Conservation (phyloP, 129 eudicot species). For the Cynara cardunculus region DNA sequence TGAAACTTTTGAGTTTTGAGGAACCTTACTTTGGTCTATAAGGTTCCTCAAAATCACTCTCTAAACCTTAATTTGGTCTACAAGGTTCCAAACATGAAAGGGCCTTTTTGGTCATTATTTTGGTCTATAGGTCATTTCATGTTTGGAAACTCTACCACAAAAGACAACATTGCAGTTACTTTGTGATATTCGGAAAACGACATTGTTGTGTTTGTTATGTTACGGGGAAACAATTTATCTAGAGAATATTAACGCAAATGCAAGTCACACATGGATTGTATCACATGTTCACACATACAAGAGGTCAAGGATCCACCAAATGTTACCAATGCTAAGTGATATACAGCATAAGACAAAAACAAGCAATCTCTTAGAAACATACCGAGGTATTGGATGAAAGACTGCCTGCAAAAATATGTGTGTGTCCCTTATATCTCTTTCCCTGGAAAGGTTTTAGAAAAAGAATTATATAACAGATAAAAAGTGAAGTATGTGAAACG, state of each 20-base stretch:
- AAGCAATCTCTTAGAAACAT: constrained; percentile 18
- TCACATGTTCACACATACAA: background rate
- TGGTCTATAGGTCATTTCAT: background rate
- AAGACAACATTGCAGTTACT: background rate
- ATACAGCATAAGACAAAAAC: background rate
- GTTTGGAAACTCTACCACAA: constrained; percentile 2
- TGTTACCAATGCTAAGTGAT: background rate
- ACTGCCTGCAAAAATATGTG: constrained; percentile 19
- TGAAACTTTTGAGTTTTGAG: constrained; percentile 7
- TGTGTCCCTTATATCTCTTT: constrained; percentile 27
- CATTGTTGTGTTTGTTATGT: background rate
- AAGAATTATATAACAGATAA: background rate
- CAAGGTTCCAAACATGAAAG: background rate
- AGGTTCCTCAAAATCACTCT: background rate
- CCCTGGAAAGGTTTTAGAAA: constrained; percentile 28
- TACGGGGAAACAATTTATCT: background rate
- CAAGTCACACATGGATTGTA: background rate
- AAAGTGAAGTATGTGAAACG: background rate
- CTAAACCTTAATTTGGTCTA: background rate
- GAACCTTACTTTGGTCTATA: background rate
- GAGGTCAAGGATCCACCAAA: constrained; percentile 3
- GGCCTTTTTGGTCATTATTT: background rate
- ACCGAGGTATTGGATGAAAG: constrained; percentile 51
- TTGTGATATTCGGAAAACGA: background rate
- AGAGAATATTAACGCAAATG: background rate